Evolutionary conservation across 2,329 filamentous ascomycete genomes (phyloP).

Genomic region (Lachnellula occidentalis): DNA sequence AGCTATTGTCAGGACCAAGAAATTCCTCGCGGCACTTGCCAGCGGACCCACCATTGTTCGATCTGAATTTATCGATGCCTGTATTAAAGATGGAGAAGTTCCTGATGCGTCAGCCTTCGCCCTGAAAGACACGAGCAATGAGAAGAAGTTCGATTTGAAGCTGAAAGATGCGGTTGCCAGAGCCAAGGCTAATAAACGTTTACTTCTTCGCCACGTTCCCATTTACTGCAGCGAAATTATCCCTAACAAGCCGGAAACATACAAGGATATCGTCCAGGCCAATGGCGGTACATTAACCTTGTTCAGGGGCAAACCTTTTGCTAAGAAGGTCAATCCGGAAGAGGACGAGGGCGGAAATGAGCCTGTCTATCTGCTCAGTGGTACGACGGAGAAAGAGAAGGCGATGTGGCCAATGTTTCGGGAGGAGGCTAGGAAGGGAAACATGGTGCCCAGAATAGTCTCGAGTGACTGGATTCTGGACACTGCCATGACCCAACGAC

Average conservation of each 20-base stretch:
- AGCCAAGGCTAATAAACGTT: slow-evolving; percentile 70
- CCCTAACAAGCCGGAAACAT: slow-evolving; percentile 76
- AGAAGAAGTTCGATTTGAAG: slow-evolving; percentile 64
- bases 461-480: slow-evolving; percentile 85
- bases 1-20: slow-evolving; percentile 80
- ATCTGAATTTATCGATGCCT: slow-evolving; percentile 72
- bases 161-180: slow-evolving; percentile 63
- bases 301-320: slow-evolving; percentile 66
- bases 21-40: slow-evolving; percentile 85
- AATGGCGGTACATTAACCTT: slow-evolving; percentile 81
- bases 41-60: slow-evolving; percentile 73
- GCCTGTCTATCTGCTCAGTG: slow-evolving; percentile 79
- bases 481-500: slow-evolving; percentile 80
- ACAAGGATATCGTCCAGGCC: slow-evolving; percentile 76
- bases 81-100: slow-evolving; percentile 62
- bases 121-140: slow-evolving; percentile 66
- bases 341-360: slow-evolving; percentile 57
- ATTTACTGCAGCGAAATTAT: slow-evolving; percentile 83
- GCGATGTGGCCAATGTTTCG: slow-evolving; percentile 75
- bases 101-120: slow-evolving; percentile 60
- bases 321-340: slow-evolving; percentile 56
- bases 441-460: slow-evolving; percentile 77
- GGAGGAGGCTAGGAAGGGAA: slow-evolving; percentile 69
- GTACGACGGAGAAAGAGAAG: slow-evolving; percentile 59
- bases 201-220: slow-evolving; percentile 67